Conservation (phyloP, 2,329 filamentous ascomycete genomes). For the Talaromyces piceae region DNA sequence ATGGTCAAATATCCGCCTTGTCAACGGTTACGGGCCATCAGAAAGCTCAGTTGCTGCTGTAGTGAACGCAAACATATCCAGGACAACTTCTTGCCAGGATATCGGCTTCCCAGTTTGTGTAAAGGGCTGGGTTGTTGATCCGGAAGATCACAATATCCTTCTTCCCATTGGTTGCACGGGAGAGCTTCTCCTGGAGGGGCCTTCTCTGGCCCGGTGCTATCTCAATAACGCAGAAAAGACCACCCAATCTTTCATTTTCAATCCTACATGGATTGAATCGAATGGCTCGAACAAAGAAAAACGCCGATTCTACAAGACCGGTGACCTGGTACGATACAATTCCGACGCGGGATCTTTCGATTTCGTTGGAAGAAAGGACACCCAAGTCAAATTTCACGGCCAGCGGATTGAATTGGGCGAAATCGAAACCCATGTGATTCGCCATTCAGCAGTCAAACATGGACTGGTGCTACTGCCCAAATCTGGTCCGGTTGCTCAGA, state of each 20-base stretch:
- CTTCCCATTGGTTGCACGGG: constrained; percentile 36
- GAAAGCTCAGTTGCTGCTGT: constrained; percentile 9
- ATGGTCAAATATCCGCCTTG: constrained; percentile 6
- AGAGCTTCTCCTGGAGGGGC: constrained; percentile 36
- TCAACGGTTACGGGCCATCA: constrained; percentile 10
- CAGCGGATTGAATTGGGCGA: constrained; percentile 38
- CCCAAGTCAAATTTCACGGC: constrained; percentile 36
- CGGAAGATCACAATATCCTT: constrained; percentile 38
- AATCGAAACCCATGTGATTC: constrained; percentile 27
- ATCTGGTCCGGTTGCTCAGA: constrained; percentile 15
- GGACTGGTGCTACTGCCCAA: constrained; percentile 30
- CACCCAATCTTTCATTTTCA: constrained; percentile 26
- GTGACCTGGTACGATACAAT: constrained; percentile 28
- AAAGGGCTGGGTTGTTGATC: constrained; percentile 38
- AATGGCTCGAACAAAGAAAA: constrained; percentile 20
- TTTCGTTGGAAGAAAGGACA: constrained; percentile 28
- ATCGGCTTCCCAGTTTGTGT: constrained; percentile 36
- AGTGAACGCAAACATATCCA: constrained; percentile 14
- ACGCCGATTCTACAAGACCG: constrained; percentile 32
- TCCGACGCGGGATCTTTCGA: constrained; percentile 26
- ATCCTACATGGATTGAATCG: constrained; percentile 28
- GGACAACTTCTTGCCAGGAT: constrained; percentile 23
- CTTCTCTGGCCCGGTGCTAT: constrained; percentile 39
- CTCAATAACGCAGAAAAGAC: constrained; percentile 35
- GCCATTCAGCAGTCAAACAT: constrained; percentile 25